These are phyloP conservation scores for Lavandula angustifolia DNA, from an alignment of 257 asterid species.

Conservation along the genomic window DNA sequence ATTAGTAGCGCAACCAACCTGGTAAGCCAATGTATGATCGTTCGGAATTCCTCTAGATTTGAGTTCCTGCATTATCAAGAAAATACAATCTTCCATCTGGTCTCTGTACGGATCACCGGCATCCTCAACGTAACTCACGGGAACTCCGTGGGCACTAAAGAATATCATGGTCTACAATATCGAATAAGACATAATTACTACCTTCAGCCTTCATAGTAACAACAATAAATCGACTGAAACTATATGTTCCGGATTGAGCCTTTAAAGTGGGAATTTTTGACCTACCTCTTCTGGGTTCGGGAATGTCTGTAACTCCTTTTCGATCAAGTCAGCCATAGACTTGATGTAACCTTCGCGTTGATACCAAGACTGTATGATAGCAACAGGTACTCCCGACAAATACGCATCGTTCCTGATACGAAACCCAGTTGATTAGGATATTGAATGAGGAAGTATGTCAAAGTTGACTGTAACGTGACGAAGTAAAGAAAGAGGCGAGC, in stretches of 20 bases:
- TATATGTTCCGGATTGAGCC: neutral
- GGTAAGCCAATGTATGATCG: slow-evolving; percentile 83
- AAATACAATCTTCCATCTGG: slow-evolving; percentile 96
- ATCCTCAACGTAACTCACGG: slow-evolving; percentile 85
- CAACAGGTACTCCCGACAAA: slow-evolving; percentile 76
- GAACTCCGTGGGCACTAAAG: slow-evolving; percentile 98
- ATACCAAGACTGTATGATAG: slow-evolving; percentile 92
- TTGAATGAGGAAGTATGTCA: slow-evolving; percentile 3
- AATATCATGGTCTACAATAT: slow-evolving; percentile 69
- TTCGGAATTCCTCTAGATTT: slow-evolving; percentile 72
- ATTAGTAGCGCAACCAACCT: too few species aligned
- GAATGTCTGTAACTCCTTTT: slow-evolving; percentile 65
- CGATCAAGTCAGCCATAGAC: slow-evolving; percentile 92
- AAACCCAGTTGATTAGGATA: slow-evolving; percentile 21
- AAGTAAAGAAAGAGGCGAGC: slow-evolving; percentile 2
- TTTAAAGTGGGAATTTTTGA: slow-evolving; percentile 8
- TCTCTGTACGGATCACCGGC: slow-evolving; percentile 92
- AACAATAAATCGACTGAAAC: slow-evolving; percentile 2
- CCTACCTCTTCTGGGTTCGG: slow-evolving; percentile 67
- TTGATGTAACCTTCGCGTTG: slow-evolving; percentile 83
- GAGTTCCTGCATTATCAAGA: slow-evolving; percentile 86
- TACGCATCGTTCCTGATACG: slow-evolving; percentile 58
- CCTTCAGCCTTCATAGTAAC: neutral
- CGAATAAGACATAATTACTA: slow-evolving; percentile 19
- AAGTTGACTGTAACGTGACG: neutral